Evolutionary conservation across 2,329 filamentous ascomycete genomes (phyloP).

Genomic region (Eutypella sp.): DNA sequence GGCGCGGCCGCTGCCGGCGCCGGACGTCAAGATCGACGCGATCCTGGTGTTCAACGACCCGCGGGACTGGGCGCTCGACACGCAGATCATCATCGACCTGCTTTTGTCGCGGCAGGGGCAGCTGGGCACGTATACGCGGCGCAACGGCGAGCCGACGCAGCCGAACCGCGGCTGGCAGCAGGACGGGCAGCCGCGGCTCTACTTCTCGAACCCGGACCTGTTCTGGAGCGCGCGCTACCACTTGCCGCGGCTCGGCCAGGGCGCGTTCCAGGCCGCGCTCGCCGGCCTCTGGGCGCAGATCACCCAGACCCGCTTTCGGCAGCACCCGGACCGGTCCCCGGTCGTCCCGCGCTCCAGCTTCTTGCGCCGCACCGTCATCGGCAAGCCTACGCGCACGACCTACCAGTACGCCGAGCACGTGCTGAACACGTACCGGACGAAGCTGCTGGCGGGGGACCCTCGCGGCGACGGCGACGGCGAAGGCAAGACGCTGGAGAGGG

Average conservation of each 20-base stretch:
- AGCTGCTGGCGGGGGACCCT: conserved; percentile 32
- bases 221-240: conserved; percentile 85
- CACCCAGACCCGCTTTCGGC: too few relatives aligned
- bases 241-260: conserved; percentile 83
- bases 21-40: conserved; percentile 70
- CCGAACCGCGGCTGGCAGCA: conserved; percentile 76
- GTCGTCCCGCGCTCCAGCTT: conserved; percentile 51
- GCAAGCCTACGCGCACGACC: conserved; percentile 74
- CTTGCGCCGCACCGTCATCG: conserved; percentile 64
- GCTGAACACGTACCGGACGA: conserved; percentile 55
- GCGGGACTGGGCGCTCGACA: conserved; percentile 90
- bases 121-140: conserved; percentile 71
- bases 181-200: conserved; percentile 74
- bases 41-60: conserved; percentile 95
- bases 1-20: conserved; percentile 52
- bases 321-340: too few relatives aligned
- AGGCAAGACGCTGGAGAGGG: conserved; percentile 3
- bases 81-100: conserved; percentile 77
- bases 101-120: conserved; percentile 74
- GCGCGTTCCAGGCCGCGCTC: conserved; percentile 79
- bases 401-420: conserved; percentile 80
- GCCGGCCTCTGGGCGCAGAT: conserved; percentile 73
- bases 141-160: conserved; percentile 61
- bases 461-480: background rate
- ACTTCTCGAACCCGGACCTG: conserved; percentile 87